Evolutionary conservation across 768 basidiomycete species (phyloP), one percentile per base, ranked within the genome.

Genomic region (Aureoboletus auriporus): DNA sequence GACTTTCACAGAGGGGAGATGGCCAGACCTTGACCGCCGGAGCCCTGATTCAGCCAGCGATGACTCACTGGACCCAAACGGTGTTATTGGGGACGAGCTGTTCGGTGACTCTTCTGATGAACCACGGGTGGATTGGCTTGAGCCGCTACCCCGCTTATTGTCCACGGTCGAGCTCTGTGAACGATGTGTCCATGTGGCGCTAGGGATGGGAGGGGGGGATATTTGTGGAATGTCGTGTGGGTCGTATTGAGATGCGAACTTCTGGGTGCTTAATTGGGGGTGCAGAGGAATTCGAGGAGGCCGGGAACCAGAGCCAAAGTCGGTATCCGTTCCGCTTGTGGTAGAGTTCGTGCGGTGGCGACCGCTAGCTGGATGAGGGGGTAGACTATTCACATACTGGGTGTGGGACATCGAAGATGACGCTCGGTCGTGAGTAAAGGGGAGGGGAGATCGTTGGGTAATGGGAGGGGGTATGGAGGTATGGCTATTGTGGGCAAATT

Each of bases 31-130:
- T 57, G 74, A 76, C 47, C 68, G 71, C 47, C 77, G 80, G 54
- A 79, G 74, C 54, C 73, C 71, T 37, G 80, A 68, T 39, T 78
- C 81, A 36, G 75, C 75, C 43, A 91, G 67, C 8, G 87, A 90
- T 26, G 86, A 86, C 55, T 92, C 90, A 67, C 84, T 90, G 35
- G 89, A 91, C n/a, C 89, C 90, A 62, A 86, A 92, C 14, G 90
- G 89, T 23, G 90, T 92, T 61, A 91, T 81, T 1, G 90, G 90
- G n/a, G 88, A 89, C 13, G 83, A 83, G 53, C 84, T 86, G 56
- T 89, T 86, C 16, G 89, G 87, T 39, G 89, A 91, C 55, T 87
- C 89, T 58, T 90, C 86, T 11, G 89, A 89, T 64, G 85, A 89
- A 56, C 80, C 84, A 38, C 44, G 62, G 9, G 89, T 90, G 11